Conservation (phyloP, 2,329 filamentous ascomycete species). For the Fusarium staphyleae region DNA sequence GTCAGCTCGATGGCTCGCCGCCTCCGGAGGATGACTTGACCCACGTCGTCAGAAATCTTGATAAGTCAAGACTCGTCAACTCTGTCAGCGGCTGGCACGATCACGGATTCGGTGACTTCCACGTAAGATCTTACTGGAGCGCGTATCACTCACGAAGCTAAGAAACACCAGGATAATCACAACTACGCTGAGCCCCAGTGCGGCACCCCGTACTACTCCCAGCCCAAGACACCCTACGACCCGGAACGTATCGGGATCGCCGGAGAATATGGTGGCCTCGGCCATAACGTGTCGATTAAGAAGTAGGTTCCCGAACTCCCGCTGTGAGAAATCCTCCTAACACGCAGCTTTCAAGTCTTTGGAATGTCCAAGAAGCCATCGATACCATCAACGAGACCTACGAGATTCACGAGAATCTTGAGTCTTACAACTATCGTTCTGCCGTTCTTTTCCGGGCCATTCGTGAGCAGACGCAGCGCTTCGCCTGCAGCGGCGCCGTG, state of each 20-base stretch:
- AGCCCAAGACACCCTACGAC: conserved; percentile 62
- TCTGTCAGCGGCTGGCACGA: conserved; percentile 72
- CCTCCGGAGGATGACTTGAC: conserved; percentile 67
- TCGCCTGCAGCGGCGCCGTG: conserved; percentile 70
- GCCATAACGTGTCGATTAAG: conserved; percentile 67
- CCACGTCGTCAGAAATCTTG: conserved; percentile 60
- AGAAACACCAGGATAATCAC: conserved; percentile 62
- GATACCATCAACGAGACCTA: conserved; percentile 70
- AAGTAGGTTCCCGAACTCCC: conserved; percentile 5
- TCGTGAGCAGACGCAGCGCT: conserved; percentile 65
- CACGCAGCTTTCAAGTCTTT: conserved; percentile 55
- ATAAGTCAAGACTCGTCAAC: conserved; percentile 70
- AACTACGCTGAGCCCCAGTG: conserved; percentile 77
- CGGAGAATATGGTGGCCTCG: conserved; percentile 75
- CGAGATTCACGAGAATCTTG: conserved; percentile 65
- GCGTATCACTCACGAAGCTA: too few relatives aligned
- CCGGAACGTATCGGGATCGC: conserved; percentile 69
- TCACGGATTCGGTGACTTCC: conserved; percentile 70
- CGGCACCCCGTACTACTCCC: conserved; percentile 72
- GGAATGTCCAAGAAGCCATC: conserved; percentile 68
- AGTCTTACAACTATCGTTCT: conserved; percentile 71
- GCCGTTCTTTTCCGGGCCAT: conserved; percentile 67
- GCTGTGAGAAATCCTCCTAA: too few relatives aligned
- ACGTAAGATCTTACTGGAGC: neutral
- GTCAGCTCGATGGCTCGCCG: conserved; percentile 18